These are phyloP conservation scores for Metschnikowia bowlesiae DNA, from an alignment of 805 yeast genomes.

Conservation along the genomic window DNA sequence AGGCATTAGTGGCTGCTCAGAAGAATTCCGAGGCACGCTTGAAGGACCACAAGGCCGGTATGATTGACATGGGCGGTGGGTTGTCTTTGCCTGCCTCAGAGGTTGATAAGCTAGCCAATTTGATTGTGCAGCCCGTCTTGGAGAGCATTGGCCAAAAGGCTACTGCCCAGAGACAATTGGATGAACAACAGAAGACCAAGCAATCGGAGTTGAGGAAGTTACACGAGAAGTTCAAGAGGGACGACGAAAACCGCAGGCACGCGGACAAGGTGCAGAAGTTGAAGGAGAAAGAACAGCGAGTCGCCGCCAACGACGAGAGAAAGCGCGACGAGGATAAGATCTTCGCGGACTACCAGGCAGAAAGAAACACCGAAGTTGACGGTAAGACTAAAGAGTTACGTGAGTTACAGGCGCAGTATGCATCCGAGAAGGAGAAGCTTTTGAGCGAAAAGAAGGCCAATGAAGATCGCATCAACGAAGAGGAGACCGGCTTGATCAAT, in stretches of 20 bases:
- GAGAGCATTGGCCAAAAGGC: constrained; percentile 70
- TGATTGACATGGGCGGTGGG: constrained; percentile 83
- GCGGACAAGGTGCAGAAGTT: constrained; percentile 34
- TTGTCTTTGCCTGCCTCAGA: constrained; percentile 69
- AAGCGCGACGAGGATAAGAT: constrained; percentile 29
- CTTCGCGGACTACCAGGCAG: constrained; percentile 26
- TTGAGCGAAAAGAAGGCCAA: constrained; percentile 45
- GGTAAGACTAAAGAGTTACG: constrained; percentile 26
- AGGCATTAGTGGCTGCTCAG: constrained; percentile 76
- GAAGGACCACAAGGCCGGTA: constrained; percentile 45
- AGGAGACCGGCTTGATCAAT: constrained; percentile 41
- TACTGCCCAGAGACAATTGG: constrained; percentile 55
- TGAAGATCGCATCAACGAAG: constrained; percentile 41
- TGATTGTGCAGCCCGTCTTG: constrained; percentile 79
- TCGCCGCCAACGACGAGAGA: constrained; percentile 27
- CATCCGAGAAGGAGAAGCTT: constrained; percentile 37
- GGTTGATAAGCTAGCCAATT: constrained; percentile 72
- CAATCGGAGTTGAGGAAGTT: constrained; percentile 29
- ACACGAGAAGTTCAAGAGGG: constrained; percentile 26
- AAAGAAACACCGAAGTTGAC: constrained; percentile 28
- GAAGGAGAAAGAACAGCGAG: constrained; percentile 32
- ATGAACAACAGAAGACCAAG: constrained; percentile 33
- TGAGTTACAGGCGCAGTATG: constrained; percentile 36
- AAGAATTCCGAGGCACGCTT: constrained; percentile 57
- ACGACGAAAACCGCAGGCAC: constrained; percentile 24